phyloP scores from a whole-genome alignment of 2,329 filamentous ascomycete species.

The Alternaria dauci region DNA sequence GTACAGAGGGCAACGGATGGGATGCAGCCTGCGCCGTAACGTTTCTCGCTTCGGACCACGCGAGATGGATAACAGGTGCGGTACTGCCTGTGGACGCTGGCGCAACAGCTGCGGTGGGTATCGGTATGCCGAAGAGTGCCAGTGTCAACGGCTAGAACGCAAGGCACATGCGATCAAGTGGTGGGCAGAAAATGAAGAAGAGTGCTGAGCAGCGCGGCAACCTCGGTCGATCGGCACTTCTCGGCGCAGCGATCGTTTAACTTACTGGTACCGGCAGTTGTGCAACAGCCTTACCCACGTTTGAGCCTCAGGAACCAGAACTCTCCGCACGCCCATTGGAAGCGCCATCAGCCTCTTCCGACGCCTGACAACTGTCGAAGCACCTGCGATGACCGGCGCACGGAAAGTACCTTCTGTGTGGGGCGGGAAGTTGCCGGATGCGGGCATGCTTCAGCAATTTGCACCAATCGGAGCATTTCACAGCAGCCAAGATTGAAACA shows the following conservation, averaged over 20 bases:
- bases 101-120: conserved; percentile 39
- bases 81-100: conserved; percentile 44
- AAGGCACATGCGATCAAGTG: neutral
- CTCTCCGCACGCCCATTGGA: neutral
- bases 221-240: neutral
- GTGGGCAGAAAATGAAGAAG: neutral
- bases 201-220: neutral
- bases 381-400: neutral
- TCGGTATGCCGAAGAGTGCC: conserved; percentile 34
- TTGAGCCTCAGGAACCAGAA: neutral
- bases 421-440: conserved; percentile 11
- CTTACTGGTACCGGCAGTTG: no score
- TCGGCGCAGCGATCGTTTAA: no score
- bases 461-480: conserved; percentile 22
- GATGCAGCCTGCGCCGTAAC: conserved; percentile 61
- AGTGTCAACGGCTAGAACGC: conserved; percentile 34
- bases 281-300: neutral
- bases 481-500: neutral
- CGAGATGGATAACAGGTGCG: conserved; percentile 60
- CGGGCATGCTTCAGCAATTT: conserved; percentile 3
- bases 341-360: neutral
- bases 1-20: conserved; percentile 64
- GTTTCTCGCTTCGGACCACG: conserved; percentile 62
- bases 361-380: neutral
- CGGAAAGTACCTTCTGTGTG: neutral